phyloP scores from a whole-genome alignment of 805 yeast genomes.

The Teunomyces gatunensis region DNA sequence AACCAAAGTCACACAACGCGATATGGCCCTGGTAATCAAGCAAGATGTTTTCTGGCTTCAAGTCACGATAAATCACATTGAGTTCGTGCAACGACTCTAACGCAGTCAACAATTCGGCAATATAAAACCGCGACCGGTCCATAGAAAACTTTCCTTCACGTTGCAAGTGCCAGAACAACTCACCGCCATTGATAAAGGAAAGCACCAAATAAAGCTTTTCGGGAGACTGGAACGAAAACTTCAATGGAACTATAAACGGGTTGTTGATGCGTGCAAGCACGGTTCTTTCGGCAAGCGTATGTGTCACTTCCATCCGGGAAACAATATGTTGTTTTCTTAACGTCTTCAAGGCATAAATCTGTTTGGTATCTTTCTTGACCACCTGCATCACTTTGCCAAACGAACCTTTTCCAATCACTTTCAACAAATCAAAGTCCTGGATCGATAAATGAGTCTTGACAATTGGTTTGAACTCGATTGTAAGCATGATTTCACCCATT shows the following conservation, averaged over 20 bases:
- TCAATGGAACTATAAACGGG: constrained; percentile 94
- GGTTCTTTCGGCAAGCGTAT: constrained; percentile 93
- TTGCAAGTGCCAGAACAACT: constrained; percentile 90
- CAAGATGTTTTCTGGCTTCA: constrained; percentile 93
- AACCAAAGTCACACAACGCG: constrained; percentile 95
- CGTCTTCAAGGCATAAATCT: constrained; percentile 91
- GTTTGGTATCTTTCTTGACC: constrained; percentile 89
- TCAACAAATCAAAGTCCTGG: constrained; percentile 88
- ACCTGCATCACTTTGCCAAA: constrained; percentile 99
- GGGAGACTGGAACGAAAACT: constrained; percentile 96
- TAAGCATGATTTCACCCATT: constrained; percentile 55
- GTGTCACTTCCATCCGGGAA: constrained; percentile 90
- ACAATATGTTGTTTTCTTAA: constrained; percentile 93
- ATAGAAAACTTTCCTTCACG: constrained; percentile 84
- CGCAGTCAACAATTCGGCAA: constrained; percentile 91
- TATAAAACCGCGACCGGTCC: constrained; percentile 87
- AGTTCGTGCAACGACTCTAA: constrained; percentile 86
- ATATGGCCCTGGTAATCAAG: constrained; percentile 97
- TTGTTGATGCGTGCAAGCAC: constrained; percentile 89
- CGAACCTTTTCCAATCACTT: constrained; percentile 97
- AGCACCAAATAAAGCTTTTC: constrained; percentile 88
- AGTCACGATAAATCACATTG: constrained; percentile 91
- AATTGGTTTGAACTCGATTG: constrained; percentile 66
- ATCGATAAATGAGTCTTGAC: constrained; percentile 68
- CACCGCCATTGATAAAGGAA: constrained; percentile 96